Evolutionary conservation across 139 green algal species (phyloP), one percentile per base, ranked within the genome.

Genomic region (Chlorella vulgaris): DNA sequence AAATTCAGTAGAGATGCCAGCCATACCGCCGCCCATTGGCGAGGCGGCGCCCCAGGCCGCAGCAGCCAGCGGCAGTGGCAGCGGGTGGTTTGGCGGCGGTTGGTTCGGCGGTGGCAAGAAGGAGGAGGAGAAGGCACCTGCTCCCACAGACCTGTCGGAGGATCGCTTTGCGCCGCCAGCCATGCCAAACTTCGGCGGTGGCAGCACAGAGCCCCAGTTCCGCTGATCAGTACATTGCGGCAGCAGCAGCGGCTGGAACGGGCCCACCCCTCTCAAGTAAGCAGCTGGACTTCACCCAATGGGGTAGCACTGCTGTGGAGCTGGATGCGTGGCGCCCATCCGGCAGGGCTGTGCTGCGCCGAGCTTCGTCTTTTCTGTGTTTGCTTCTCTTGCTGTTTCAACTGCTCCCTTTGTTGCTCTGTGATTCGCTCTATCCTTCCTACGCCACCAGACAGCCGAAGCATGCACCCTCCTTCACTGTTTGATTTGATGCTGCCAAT

Each of bases 101-200:
- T 85, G 78, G 88, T 85, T 89, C 79, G 66, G 76, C 74, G 73
- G 84, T 33, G 69, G 85, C 66, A 80, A 81, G 70, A 80, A 78
- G 75, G 36, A 78, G 74, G 76, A 86, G 78, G 70, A 80, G 33
- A 31, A n/a, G 33, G 42, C 60, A 38, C 65, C 73, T 1, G 36
- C 58, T 13, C 21, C 71, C 62, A 28, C 29, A 24, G 83, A 87
- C 68, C 80, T 89, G 50, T 75, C 70, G 0, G 82, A 91, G 60
- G 89, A 93, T 68, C 79, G 73, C 29, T 94, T 93, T 74, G 70
- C 83, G 38, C 85, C 89, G 42, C 86, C 89, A 1, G 78, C 89
- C 15, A 83, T 93, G 86, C 91, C 91, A 26, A 83, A 90, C 18
- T 86, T 86, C 81, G 76, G 76, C 0, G 75, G 40, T 5, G 39